Evolutionary conservation across 1,284 basidiomycete species (phyloP).

Genomic region (Microbotryomycetes sp.): DNA sequence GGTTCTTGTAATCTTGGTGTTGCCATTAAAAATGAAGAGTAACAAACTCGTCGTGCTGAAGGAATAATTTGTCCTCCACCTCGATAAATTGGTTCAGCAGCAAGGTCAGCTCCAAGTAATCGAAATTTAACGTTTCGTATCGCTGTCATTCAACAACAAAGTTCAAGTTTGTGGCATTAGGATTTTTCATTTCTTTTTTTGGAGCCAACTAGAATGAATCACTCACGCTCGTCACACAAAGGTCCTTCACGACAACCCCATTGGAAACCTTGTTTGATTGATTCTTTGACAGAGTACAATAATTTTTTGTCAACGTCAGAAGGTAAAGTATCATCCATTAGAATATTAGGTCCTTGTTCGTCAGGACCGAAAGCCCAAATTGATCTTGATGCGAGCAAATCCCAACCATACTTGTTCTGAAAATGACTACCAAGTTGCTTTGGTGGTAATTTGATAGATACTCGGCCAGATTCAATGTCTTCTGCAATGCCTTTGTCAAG

Average conservation of each 20-base stretch:
- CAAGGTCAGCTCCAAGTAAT: conserved; percentile 81
- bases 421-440: conserved; percentile 92
- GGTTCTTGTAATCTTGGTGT: conserved; percentile 51
- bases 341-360: conserved; percentile 83
- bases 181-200: not conserved
- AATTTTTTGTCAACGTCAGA: conserved; percentile 94
- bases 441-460: conserved; percentile 85
- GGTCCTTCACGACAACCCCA: conserved; percentile 98
- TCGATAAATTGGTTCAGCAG: conserved; percentile 91
- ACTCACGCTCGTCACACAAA: conserved; percentile 94
- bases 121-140: conserved; percentile 99
- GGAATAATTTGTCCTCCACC: conserved; percentile 98
- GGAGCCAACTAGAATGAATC: conserved; percentile 33
- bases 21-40: conserved; percentile 93
- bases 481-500: conserved; percentile 87
- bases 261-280: conserved; percentile 98
- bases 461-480: conserved; percentile 83
- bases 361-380: conserved; percentile 99
- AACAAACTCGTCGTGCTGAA: conserved; percentile 92
- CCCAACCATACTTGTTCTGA: conserved; percentile 96
- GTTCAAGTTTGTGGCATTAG: not conserved
- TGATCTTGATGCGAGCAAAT: conserved; percentile 89
- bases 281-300: conserved; percentile 80
- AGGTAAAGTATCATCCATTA: conserved; percentile 93
- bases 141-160: conserved; percentile 49